phyloP scores from a whole-genome alignment of 257 asterid species.

The Solanum stenotomum region DNA sequence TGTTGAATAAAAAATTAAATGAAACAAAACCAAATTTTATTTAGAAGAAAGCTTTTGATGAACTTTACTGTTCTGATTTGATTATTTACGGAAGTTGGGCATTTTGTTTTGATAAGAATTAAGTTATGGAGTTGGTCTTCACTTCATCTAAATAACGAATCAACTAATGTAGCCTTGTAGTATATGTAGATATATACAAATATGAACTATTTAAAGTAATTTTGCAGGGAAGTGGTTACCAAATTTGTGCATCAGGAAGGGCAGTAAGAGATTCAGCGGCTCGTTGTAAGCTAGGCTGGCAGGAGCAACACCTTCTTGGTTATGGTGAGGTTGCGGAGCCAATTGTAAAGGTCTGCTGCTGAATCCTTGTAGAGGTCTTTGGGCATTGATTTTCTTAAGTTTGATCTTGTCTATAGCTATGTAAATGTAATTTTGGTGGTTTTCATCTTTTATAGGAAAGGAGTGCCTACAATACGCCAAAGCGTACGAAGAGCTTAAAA shows the following conservation, averaged over 20 bases:
- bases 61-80: background rate
- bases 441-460: slow-evolving; percentile 46
- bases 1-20: background rate
- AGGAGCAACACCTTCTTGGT: slow-evolving; percentile 47
- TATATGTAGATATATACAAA: background rate
- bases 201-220: background rate
- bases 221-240: slow-evolving; percentile 55
- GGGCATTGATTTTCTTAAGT: background rate
- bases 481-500: slow-evolving; percentile 68
- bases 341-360: slow-evolving; percentile 30
- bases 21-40: background rate
- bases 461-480: slow-evolving; percentile 35
- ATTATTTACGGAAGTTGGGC: background rate
- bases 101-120: background rate
- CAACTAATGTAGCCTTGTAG: background rate
- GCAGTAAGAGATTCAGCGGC: slow-evolving; percentile 79
- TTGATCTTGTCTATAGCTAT: background rate
- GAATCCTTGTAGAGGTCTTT: background rate
- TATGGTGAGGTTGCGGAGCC: slow-evolving; percentile 53
- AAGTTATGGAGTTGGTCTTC: background rate
- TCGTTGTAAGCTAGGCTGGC: slow-evolving; percentile 95
- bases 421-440: background rate
- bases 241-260: slow-evolving; percentile 67
- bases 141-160: background rate
- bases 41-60: background rate